Conservation (phyloP, 2,329 filamentous ascomycete species). For the Didymella keratinophila region DNA sequence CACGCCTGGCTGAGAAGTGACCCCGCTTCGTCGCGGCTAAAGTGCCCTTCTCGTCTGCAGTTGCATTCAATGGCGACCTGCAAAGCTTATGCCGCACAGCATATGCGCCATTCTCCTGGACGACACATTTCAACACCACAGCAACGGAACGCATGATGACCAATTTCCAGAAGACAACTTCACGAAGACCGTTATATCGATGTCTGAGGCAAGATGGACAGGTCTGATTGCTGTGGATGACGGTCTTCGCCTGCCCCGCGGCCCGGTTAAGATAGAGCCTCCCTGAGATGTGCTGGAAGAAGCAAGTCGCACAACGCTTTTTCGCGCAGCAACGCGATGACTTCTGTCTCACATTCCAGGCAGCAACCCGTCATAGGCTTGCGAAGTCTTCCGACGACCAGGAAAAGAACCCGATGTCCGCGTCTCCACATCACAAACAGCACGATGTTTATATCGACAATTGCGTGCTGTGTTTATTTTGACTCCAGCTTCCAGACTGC, state of each 20-base stretch:
- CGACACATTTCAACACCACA: constrained; percentile 17
- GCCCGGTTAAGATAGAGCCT: not conserved
- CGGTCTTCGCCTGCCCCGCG: not conserved
- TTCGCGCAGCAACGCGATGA: constrained; percentile 18
- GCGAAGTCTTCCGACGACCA: constrained; percentile 14
- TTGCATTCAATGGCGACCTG: constrained; percentile 19
- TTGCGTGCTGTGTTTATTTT: not conserved
- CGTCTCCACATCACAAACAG: constrained; percentile 1
- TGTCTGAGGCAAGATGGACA: not conserved
- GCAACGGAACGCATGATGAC: constrained; percentile 10
- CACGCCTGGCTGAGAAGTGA: constrained; percentile 2
- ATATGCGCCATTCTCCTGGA: constrained; percentile 4
- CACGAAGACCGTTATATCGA: not conserved
- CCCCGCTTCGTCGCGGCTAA: constrained; percentile 12
- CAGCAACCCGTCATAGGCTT: constrained; percentile 13
- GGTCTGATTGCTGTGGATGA: constrained; percentile 2
- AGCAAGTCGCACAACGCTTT: constrained; percentile 19
- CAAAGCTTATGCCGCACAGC: constrained; percentile 15
- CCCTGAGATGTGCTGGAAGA: constrained; percentile 12
- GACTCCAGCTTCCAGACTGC: not conserved
- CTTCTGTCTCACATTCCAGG: constrained; percentile 21
- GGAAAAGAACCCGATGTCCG: constrained; percentile 6
- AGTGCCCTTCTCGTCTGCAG: constrained; percentile 18
- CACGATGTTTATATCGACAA: not conserved
- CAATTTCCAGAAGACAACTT: not conserved